Base-by-base conservation (phyloP, 495 filamentous ascomycete species). In the Xylaria longipes region DNA sequence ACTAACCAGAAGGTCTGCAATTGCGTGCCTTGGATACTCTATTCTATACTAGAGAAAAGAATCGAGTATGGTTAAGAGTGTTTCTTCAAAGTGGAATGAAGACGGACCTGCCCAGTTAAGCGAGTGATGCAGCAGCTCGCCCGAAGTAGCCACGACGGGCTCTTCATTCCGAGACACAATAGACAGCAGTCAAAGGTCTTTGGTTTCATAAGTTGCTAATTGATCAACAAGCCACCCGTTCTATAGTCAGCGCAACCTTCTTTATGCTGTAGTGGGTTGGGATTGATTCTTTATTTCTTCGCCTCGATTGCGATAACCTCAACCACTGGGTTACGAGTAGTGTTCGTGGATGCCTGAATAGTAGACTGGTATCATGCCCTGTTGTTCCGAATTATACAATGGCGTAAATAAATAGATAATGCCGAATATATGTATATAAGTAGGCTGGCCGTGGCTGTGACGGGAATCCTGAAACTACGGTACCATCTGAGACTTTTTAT, bases 401-500 rank as follows among this genome's bases (percentile, higher is more conserved):
- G 17, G 29, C 45, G 22, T 31, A 27, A 39, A 35, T 48, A 33
- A 15, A 20, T 48, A 25, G 8, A 46, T 22, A 43, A 41, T 4
- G 22, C 6, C 56, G 9, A 46, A 43, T 41, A 39, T 70, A 43
- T 50, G 66, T 37, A 68, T 60, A 41, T 52, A 25, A 63, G 45
- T 56, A 64, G 68, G 33, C 58, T 22, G 4, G 15, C 45, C 20
- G n/a, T 25, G 39, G 8, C 60, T 39, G n/a, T 72, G 25, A 50
- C 20, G 33, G 14, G 7, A 39, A 22, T 25, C 17, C 37, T 20
- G n/a, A 12, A 17, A 52, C 68, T 76, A 79, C 29, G 72, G 77
- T 45, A 77, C 74, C 77, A 77, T 77, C 50, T 77, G 71, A 14
- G 77, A 79, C 71, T 70, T 76, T 57, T 75, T 77, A 58, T 71